Evolutionary conservation across 352 stramenopile genomes (phyloP).

Genomic region (Peronospora belbahrii): DNA sequence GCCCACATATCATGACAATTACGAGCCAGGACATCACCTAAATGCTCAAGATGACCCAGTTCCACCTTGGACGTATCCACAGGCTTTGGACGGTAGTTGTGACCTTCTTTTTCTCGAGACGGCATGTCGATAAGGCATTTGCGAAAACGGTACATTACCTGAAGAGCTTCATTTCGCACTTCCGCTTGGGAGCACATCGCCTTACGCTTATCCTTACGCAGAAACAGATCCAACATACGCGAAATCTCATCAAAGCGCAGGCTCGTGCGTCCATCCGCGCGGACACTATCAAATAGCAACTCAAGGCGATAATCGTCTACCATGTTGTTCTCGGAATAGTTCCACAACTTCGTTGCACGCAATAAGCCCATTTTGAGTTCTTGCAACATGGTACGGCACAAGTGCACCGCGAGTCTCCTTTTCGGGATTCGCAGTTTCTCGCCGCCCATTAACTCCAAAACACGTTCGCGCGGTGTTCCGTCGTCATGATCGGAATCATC

Average conservation of each 20-base stretch:
- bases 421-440: constrained; percentile 79
- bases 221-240: constrained; percentile 75
- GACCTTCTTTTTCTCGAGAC: constrained; percentile 80
- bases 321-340: constrained; percentile 69
- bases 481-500: constrained; percentile 28
- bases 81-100: constrained; percentile 82
- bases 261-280: constrained; percentile 58
- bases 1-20: constrained; percentile 87
- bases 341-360: constrained; percentile 77
- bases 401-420: constrained; percentile 61
- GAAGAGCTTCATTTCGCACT: constrained; percentile 63
- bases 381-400: constrained; percentile 59
- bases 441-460: constrained; percentile 74
- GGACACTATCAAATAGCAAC: constrained; percentile 70
- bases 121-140: constrained; percentile 86
- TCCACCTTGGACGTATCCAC: constrained; percentile 74
- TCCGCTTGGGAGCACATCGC: constrained; percentile 59
- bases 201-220: constrained; percentile 73
- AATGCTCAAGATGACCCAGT: constrained; percentile 58
- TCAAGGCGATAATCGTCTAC: constrained; percentile 81
- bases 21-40: constrained; percentile 68
- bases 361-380: constrained; percentile 65
- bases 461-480: constrained; percentile 32
- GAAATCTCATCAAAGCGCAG: constrained; percentile 82
- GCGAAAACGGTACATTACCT: constrained; percentile 87